Conservation (phyloP, 441 rosid genomes). For the Pelargonium myrrhifolium region DNA sequence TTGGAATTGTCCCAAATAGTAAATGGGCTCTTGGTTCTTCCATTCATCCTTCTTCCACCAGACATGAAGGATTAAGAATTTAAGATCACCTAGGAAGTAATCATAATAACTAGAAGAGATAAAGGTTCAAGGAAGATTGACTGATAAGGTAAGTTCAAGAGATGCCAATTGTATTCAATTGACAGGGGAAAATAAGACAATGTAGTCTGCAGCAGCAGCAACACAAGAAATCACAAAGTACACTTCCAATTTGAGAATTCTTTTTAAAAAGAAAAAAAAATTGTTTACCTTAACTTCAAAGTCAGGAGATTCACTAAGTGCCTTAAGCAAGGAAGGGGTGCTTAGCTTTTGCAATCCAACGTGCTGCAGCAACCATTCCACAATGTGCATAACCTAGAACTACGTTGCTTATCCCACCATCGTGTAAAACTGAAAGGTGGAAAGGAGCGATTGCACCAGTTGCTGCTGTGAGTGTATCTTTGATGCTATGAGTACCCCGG, state of each 20-base stretch:
- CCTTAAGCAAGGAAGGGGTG: conserved; percentile 67
- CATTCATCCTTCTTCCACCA: neutral
- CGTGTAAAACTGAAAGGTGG: conserved; percentile 89
- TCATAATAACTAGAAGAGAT: conserved; percentile 1
- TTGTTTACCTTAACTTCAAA: conserved; percentile 63
- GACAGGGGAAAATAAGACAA: neutral
- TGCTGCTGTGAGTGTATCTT: conserved; percentile 93
- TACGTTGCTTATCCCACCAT: conserved; percentile 89
- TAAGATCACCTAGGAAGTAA: neutral
- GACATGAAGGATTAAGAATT: neutral
- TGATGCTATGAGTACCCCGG: conserved; percentile 93
- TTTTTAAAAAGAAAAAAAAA: neutral
- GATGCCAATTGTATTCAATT: neutral
- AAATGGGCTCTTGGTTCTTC: neutral
- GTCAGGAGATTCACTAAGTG: conserved; percentile 64
- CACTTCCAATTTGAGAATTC: neutral
- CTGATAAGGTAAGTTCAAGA: neutral
- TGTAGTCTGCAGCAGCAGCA: neutral
- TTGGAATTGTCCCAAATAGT: neutral
- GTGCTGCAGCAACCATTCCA: conserved; percentile 99
- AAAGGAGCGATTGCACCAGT: conserved; percentile 97
- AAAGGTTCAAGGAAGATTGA: neutral
- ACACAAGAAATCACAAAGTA: too few species aligned
- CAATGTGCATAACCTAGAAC: conserved; percentile 96
- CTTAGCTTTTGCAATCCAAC: conserved; percentile 93